Base-by-base conservation (phyloP, 2,329 filamentous ascomycete species). In the Calonectria pseudoreteaudii region DNA sequence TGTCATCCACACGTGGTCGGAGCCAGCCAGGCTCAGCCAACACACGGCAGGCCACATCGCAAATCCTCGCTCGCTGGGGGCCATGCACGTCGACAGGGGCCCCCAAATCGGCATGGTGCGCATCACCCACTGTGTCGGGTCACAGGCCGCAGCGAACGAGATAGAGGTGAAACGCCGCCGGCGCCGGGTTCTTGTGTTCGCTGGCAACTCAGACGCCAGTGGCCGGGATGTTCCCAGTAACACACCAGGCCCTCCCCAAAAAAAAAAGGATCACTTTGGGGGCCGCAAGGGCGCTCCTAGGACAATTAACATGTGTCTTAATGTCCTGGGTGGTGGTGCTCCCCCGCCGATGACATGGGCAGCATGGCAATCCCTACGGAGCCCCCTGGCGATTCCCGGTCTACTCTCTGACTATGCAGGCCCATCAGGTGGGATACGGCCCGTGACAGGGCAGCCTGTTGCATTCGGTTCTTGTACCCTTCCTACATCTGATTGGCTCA, bases 71-170 rank as follows among this genome's bases (percentile, higher is more conserved):
- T 66, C 74, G 62, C 68, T 66, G 60, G 65, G 70, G 60, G 68
- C 71, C 56, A 60, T 66, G 62, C 67, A 66, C n/a, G 58, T 78
- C 49, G 68, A 73, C 76, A 75, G 69, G 75, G 78, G 76, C 58
- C 52, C 72, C 71, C 44, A 66, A 78, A 77, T 76, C 79, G 79
- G 79, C 78, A 80, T 77, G 78, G 77, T 76, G 75, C 78, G 72
- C 79, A 81, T 80, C 78, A 81, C 74, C 79, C 79, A 81, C 74
- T 74, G 78, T 80, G 79, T 81, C 79, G 79, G 79, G 79, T 80
- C 79, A 70, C 66, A 72, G 47, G 68, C 68, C 71, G 62, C 72
- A 64, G 69, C 71, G 64, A 49, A 78, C 72, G 66, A 68, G 60
- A 73, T 76, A 36, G 68, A 76, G 64, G 73, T 75, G 72, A 79